Conservation (phyloP, 352 stramenopile species). For the Globisporangium megalacanthum region DNA sequence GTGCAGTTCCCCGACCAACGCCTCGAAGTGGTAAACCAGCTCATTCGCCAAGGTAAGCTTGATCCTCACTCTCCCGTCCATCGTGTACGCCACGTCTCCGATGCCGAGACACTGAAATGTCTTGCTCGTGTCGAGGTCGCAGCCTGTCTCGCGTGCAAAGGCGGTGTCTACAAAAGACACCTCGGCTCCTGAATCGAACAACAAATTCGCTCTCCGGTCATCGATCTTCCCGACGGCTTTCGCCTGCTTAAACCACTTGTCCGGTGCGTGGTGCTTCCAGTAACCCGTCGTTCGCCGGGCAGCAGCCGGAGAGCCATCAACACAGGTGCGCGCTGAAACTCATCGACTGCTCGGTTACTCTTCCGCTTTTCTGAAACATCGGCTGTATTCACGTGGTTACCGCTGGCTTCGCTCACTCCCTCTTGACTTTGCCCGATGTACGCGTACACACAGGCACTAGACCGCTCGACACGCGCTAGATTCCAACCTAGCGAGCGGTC, state of each 20-base stretch:
- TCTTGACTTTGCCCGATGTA: conserved; percentile 1
- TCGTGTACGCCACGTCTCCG: conserved; percentile 6
- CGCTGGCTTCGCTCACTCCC: not conserved
- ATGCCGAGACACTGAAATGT: conserved; percentile 13
- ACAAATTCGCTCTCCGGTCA: conserved; percentile 11
- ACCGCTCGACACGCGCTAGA: conserved; percentile 15
- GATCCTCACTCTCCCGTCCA: conserved; percentile 6
- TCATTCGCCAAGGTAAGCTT: conserved; percentile 14
- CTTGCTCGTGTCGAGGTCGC: conserved; percentile 10
- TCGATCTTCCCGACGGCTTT: conserved; percentile 15
- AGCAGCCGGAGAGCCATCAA: conserved; percentile 8
- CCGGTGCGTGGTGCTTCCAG: conserved; percentile 12
- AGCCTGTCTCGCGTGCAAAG: too few relatives aligned
- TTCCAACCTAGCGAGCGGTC: conserved; percentile 16
- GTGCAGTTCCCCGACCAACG: conserved; percentile 11
- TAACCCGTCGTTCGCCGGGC: conserved; percentile 18
- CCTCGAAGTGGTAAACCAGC: conserved; percentile 11
- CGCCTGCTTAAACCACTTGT: conserved; percentile 21
- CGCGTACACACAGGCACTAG: conserved; percentile 8
- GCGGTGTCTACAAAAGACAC: conserved; percentile 16
- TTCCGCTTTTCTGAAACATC: not conserved
- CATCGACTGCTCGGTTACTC: not conserved
- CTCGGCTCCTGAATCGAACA: conserved; percentile 19
- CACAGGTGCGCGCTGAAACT: not conserved
- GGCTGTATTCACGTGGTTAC: not conserved